Evolutionary conservation across 345 rosid genomes (phyloP).

Genomic region (Citrus unshiu): DNA sequence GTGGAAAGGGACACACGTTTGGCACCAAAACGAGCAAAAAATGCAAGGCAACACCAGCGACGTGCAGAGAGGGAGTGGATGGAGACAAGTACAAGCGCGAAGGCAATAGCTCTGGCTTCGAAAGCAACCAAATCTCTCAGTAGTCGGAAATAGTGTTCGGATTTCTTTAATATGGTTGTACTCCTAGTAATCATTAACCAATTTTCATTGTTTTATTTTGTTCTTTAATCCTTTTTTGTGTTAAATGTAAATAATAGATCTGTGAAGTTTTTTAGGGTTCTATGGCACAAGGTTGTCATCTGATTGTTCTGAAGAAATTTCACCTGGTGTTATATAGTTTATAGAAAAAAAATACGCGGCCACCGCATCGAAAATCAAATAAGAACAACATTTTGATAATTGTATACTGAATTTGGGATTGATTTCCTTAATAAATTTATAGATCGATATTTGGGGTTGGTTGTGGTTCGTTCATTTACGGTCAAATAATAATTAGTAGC

Average conservation of each 20-base stretch:
- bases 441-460: no score
- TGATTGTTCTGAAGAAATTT: not conserved
- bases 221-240: not conserved
- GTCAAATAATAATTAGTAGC: no score
- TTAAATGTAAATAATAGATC: not conserved
- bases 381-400: no score
- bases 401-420: no score
- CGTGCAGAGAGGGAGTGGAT: slow-evolving; percentile 80
- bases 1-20: slow-evolving; percentile 71
- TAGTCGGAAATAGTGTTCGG: slow-evolving; percentile 23
- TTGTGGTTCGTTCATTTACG: no score
- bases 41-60: slow-evolving; percentile 77
- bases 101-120: slow-evolving; percentile 63
- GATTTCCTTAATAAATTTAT: no score
- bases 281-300: no score
- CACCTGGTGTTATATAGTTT: no score
- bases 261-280: not conserved
- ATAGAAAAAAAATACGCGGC: no score
- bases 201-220: not conserved
- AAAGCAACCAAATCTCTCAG: slow-evolving; percentile 49
- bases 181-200: not conserved
- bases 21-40: slow-evolving; percentile 94
- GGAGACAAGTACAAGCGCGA: slow-evolving; percentile 48
- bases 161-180: not conserved
- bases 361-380: no score